These are phyloP conservation scores for Ophiosphaerella korrae DNA, from an alignment of 2,329 filamentous ascomycete species.

Conservation along the genomic window DNA sequence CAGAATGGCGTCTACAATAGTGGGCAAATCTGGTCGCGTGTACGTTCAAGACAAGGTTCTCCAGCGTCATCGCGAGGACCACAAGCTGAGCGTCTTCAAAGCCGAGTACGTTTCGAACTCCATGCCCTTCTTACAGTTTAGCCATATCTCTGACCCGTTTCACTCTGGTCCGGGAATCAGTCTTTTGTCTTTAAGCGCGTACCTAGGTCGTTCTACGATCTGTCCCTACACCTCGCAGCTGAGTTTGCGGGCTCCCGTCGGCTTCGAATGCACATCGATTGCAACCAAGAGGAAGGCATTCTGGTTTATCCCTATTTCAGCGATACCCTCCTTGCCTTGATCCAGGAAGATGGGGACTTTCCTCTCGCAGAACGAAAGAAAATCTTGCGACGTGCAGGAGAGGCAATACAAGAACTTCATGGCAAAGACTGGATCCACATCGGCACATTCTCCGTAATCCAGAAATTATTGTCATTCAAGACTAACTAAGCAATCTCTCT, in stretches of 20 bases:
- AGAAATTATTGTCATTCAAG: constrained; percentile 12
- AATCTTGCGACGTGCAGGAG: constrained; percentile 40
- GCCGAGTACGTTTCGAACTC: constrained; percentile 38
- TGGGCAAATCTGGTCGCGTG: constrained; percentile 45
- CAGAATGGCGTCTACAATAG: constrained; percentile 43
- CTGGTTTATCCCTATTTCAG: constrained; percentile 46
- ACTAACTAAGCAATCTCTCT: constrained; percentile 24
- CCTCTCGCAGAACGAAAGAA: constrained; percentile 35
- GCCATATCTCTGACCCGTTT: too few species aligned
- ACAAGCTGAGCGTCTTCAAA: constrained; percentile 39
- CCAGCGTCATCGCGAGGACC: constrained; percentile 33
- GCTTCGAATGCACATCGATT: constrained; percentile 47
- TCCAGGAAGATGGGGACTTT: constrained; percentile 41
- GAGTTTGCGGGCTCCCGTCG: constrained; percentile 39
- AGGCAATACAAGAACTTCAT: constrained; percentile 47
- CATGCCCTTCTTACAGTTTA: too few species aligned
- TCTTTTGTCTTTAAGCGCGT: constrained; percentile 44
- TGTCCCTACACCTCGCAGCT: constrained; percentile 38
- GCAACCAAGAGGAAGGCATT: constrained; percentile 39
- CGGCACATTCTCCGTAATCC: too few species aligned
- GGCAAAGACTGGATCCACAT: constrained; percentile 45
- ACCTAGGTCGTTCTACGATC: constrained; percentile 37
- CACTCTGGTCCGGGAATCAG: constrained; percentile 35
- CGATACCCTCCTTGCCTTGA: constrained; percentile 40
- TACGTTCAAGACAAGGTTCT: constrained; percentile 43